These are phyloP conservation scores for Tulasnella sp. DNA, from an alignment of 768 basidiomycete genomes.

Conservation along the genomic window DNA sequence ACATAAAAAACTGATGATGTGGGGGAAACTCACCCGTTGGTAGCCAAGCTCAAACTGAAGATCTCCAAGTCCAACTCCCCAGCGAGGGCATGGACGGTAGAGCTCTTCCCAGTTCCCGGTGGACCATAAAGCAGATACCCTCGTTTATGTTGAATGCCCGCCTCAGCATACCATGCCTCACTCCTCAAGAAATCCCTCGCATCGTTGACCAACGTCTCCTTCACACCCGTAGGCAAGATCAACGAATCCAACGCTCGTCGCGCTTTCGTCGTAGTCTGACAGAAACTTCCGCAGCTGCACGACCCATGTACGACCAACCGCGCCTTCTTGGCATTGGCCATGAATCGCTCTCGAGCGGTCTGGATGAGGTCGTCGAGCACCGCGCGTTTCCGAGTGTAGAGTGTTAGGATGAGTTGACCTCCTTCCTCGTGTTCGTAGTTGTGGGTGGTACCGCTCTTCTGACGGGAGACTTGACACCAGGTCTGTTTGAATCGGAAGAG, in stretches of 20 bases:
- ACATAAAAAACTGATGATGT: conserved; percentile 5
- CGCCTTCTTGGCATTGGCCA: conserved; percentile 30
- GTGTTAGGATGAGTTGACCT: conserved; percentile 16
- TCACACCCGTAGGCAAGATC: conserved; percentile 37
- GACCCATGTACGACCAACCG: conserved; percentile 25
- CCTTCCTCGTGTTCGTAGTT: conserved; percentile 10
- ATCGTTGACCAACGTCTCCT: conserved; percentile 39
- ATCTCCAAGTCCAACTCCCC: conserved; percentile 24
- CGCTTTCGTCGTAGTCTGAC: conserved; percentile 34
- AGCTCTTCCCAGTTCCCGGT: conserved; percentile 51
- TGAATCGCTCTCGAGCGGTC: conserved; percentile 33
- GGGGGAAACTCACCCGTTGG: conserved; percentile 31
- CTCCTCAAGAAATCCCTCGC: conserved; percentile 41
- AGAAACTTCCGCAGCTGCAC: conserved; percentile 22
- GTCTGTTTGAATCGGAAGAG: conserved; percentile 1
- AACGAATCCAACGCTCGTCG: conserved; percentile 45
- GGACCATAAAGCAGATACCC: conserved; percentile 49
- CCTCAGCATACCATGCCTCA: conserved; percentile 47
- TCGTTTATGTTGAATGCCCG: conserved; percentile 46
- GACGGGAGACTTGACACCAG: conserved; percentile 22
- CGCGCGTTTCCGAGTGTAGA: conserved; percentile 36
- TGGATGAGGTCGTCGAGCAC: conserved; percentile 35
- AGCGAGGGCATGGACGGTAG: conserved; percentile 40
- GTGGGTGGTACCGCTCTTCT: conserved; percentile 14
- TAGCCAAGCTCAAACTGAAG: conserved; percentile 38